phyloP scores from a whole-genome alignment of 805 yeast species.

The Lachancea cidri region DNA sequence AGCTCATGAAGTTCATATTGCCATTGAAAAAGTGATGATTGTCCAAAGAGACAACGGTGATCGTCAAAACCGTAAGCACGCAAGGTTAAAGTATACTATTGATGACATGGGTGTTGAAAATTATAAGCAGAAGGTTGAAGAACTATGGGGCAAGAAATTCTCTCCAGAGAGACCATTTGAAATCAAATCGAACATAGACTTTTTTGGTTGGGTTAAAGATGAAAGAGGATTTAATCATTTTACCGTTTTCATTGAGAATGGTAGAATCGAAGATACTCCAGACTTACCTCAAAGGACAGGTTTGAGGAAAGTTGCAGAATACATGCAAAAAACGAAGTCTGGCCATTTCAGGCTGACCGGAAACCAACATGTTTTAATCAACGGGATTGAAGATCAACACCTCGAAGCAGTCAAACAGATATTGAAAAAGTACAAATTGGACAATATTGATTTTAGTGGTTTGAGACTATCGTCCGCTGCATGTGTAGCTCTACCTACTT shows the following conservation, averaged over 20 bases:
- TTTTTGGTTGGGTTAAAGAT: slow-evolving; percentile 90
- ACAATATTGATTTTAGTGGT: slow-evolving; percentile 76
- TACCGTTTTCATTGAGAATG: slow-evolving; percentile 92
- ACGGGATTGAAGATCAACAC: slow-evolving; percentile 66
- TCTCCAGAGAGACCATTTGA: slow-evolving; percentile 66
- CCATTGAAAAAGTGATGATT: slow-evolving; percentile 86
- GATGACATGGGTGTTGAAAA: slow-evolving; percentile 90
- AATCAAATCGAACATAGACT: slow-evolving; percentile 83
- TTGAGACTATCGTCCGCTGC: slow-evolving; percentile 89
- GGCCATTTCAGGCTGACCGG: slow-evolving; percentile 94
- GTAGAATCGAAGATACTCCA: slow-evolving; percentile 90
- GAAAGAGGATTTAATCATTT: slow-evolving; percentile 81
- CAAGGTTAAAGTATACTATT: slow-evolving; percentile 93
- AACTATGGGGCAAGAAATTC: slow-evolving; percentile 70
- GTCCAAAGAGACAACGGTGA: slow-evolving; percentile 95
- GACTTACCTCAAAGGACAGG: slow-evolving; percentile 90
- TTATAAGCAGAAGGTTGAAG: slow-evolving; percentile 77
- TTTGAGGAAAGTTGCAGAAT: slow-evolving; percentile 69
- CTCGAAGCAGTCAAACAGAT: slow-evolving; percentile 56
- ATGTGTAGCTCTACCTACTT: slow-evolving; percentile 97
- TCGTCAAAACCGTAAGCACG: slow-evolving; percentile 94
- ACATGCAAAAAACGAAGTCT: slow-evolving; percentile 50
- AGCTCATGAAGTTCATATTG: slow-evolving; percentile 63
- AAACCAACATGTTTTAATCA: slow-evolving; percentile 84
- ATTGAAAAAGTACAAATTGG: slow-evolving; percentile 70